A percentile compares a stretch with the other conserved stretches of the same genome.
These are phyloP conservation scores for Oryza coarctata DNA, from an alignment of 176 grass and related monocot genomes.

Conservation along the genomic window DNA sequence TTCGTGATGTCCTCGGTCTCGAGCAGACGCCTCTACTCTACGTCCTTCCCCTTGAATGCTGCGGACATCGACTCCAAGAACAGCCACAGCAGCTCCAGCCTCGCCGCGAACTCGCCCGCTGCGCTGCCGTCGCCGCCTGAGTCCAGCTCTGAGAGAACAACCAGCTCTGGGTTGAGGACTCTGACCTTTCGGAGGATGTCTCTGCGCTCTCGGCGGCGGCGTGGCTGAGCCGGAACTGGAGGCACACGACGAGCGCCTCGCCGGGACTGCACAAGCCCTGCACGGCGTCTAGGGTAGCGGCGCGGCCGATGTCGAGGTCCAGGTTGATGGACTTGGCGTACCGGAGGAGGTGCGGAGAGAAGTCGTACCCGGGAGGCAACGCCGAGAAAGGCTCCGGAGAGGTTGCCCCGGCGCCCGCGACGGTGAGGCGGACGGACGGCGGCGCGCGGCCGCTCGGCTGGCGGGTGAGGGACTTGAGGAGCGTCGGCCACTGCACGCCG, in stretches of 20 bases:
- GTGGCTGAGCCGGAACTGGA: constrained; percentile 75
- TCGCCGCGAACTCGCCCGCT: constrained; percentile 48
- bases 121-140: constrained; percentile 27
- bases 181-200: constrained; percentile 53
- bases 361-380: constrained; percentile 65
- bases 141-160: constrained; percentile 86
- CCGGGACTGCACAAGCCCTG: constrained; percentile 11
- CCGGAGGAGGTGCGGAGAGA: constrained; percentile 75
- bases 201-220: constrained; percentile 30
- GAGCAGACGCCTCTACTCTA: constrained; percentile 57
- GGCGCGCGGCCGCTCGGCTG: constrained; percentile 39
- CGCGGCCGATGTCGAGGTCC: constrained; percentile 55
- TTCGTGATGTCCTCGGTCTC: constrained; percentile 68
- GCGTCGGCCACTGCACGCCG: constrained; percentile 97
- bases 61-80: constrained; percentile 84
- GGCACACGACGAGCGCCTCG: constrained; percentile 67
- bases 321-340: constrained; percentile 87
- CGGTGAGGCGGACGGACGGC: constrained; percentile 58
- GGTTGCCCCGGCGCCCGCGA: background rate
- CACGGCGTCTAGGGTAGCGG: constrained; percentile 16
- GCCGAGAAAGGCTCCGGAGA: constrained; percentile 56
- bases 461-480: constrained; percentile 81
- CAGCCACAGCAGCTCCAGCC: constrained; percentile 67
- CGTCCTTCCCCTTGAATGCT: constrained; percentile 85
- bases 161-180: constrained; percentile 60